Conservation (phyloP, 2,329 filamentous ascomycete genomes). For the Penicillium sp. region DNA sequence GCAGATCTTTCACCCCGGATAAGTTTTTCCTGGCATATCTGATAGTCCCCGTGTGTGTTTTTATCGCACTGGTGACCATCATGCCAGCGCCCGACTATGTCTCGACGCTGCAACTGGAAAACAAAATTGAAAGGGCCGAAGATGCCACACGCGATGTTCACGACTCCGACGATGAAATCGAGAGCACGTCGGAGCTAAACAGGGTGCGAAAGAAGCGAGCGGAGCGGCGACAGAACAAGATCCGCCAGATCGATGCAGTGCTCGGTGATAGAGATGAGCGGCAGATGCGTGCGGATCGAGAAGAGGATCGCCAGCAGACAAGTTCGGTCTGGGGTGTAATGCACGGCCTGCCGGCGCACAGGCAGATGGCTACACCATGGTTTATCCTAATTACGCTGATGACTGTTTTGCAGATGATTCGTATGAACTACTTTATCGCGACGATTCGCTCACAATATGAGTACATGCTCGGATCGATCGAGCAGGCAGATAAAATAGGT, state of each 20-base stretch:
- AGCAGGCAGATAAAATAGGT: conserved; percentile 68
- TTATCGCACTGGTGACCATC: conserved; percentile 63
- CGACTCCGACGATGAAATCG: conserved; percentile 52
- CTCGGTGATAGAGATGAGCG: conserved; percentile 63
- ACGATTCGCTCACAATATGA: conserved; percentile 81
- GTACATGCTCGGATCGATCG: conserved; percentile 64
- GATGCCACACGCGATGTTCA: conserved; percentile 40
- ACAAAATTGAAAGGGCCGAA: conserved; percentile 57
- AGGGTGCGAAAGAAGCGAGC: conserved; percentile 55
- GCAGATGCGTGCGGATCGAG: conserved; percentile 57
- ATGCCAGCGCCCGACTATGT: conserved; percentile 74
- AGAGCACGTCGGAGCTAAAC: conserved; percentile 48
- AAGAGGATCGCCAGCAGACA: conserved; percentile 67
- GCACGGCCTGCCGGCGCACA: conserved; percentile 64
- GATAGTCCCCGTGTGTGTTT: conserved; percentile 64
- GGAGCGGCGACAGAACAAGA: conserved; percentile 59
- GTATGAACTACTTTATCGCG: conserved; percentile 91
- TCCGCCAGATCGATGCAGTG: conserved; percentile 67
- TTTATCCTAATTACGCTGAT: conserved; percentile 81
- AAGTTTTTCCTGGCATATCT: conserved; percentile 72
- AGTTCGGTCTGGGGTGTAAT: conserved; percentile 83
- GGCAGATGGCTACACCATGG: conserved; percentile 78
- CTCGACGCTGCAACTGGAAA: conserved; percentile 73
- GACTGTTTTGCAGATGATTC: conserved; percentile 72
- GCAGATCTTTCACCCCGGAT: conserved; percentile 44